Percentiles rank a stretch among this genome's conserved stretches.
Evolutionary conservation across 75 land plant genomes (phyloP).

Genomic region (Pseudotsuga menziesii): DNA sequence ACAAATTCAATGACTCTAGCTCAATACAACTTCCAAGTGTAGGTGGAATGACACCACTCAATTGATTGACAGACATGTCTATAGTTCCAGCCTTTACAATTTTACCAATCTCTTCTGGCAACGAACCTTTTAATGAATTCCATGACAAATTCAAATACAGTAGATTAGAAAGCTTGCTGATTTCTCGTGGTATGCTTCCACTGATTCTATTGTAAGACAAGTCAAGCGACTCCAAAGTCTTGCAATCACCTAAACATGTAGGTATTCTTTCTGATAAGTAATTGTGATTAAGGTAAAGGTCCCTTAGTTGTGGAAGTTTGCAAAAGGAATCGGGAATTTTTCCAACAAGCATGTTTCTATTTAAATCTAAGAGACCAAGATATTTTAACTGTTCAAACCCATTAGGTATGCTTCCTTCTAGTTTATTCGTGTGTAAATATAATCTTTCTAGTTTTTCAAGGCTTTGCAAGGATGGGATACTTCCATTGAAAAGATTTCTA

Average conservation of each 20-base stretch:
- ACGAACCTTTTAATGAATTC: slow-evolving; percentile 1
- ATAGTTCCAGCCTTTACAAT: not conserved
- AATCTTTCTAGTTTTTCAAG: slow-evolving; percentile 9
- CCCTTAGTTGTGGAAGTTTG: not conserved
- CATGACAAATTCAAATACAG: not conserved
- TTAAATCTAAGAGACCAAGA: slow-evolving; percentile 10
- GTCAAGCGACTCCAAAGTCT: not conserved
- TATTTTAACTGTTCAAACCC: slow-evolving; percentile 15
- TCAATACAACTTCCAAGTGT: too few relatives aligned
- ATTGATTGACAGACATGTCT: not conserved
- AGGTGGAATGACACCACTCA: not conserved
- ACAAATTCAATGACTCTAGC: slow-evolving; percentile 17
- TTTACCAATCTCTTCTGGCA: not conserved
- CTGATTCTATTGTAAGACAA: not conserved
- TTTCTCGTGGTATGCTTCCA: too few relatives aligned
- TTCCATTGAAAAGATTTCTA: not conserved
- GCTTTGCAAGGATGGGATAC: not conserved
- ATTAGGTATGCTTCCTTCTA: slow-evolving; percentile 12
- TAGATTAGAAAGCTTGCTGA: slow-evolving; percentile 9
- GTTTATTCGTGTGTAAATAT: not conserved
- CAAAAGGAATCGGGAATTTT: slow-evolving; percentile 9
- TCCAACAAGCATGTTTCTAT: slow-evolving; percentile 22
- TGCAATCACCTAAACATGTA: not conserved
- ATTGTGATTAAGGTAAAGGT: slow-evolving; percentile 16
- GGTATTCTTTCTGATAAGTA: slow-evolving; percentile 19